Base-by-base conservation (phyloP, 2,329 filamentous ascomycete species). In the Onygenales sp. region DNA sequence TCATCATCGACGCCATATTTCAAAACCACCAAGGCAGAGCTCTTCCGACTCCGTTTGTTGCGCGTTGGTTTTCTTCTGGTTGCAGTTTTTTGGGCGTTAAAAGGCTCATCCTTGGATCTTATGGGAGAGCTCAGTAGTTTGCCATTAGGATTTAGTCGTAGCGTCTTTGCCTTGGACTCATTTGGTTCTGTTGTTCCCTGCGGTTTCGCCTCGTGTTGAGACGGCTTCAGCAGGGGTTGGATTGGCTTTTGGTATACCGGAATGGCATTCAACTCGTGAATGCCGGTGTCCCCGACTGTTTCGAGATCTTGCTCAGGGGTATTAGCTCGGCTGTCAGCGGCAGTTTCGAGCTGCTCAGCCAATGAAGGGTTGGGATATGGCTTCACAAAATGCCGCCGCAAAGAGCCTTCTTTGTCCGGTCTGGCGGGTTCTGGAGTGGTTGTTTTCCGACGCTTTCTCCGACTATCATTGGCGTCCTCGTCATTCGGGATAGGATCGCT, bases 1-100 rank as follows among this genome's bases (percentile, higher is more conserved):
- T 63, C 65, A 6, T 71, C 64, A 53, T 80, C 77, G 4, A 61
- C 63, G 2, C 79, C 80, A 62, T 92, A 92, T 56, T 70, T 75
- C 34, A 89, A 74, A 10, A 71, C 69, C 2, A 83, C 76, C 4
- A 87, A 2, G 47, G 61, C 65, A 21, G 52, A 58, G 8, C 56
- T 56, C n/a, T 64, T 40, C 72, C 71, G 11, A 57, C 68, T 71
- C 40, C 56, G 63, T 34, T 54, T 57, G n/a, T 40, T 45, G 11
- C 45, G 48, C 36, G 11, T 17, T n/a, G 36, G 14, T 34, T 43
- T 39, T 52, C 39, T 42, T 14, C 44, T 52, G 11, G 13, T 44
- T 27, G 27, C 42, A 11, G 40, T 32, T 49, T 60, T 52, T 56
- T 61, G 59, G 51, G 51, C 6, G 56, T 59, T n/a, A 57, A 56